These are phyloP conservation scores for Petunia secreta DNA, from an alignment of 257 asterid species.

Conservation along the genomic window DNA sequence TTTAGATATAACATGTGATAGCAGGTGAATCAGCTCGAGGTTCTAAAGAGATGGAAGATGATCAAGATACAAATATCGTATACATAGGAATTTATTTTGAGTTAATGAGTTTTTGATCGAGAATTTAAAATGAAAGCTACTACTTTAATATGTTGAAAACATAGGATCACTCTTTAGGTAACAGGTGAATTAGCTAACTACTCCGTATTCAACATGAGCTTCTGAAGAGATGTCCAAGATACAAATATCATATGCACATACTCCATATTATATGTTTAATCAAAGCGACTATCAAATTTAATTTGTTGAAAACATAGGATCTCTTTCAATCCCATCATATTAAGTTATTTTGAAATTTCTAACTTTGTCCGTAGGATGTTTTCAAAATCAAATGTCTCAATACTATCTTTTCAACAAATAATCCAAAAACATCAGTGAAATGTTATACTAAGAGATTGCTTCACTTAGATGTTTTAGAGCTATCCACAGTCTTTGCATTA, in stretches of 20 bases:
- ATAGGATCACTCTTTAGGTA: neutral
- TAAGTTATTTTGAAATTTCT: neutral
- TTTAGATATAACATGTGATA: neutral
- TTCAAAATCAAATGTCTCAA: neutral
- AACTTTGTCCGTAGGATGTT: neutral
- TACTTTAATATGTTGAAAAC: neutral
- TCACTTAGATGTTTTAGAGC: neutral
- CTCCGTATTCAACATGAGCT: too few relatives aligned
- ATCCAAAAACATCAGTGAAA: neutral
- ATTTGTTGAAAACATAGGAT: neutral
- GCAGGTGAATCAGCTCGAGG: neutral
- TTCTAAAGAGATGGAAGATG: neutral
- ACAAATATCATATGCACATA: too few relatives aligned
- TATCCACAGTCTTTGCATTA: neutral
- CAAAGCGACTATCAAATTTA: neutral
- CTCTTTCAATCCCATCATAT: neutral
- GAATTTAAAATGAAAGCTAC: neutral
- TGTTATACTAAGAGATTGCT: neutral
- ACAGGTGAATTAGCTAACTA: too few relatives aligned
- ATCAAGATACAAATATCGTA: neutral
- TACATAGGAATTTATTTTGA: neutral
- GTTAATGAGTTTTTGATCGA: neutral
- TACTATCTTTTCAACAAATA: neutral
- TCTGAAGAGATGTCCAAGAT: too few relatives aligned
- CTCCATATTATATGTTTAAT: neutral